Percentiles rank a stretch among this genome's conserved stretches.
These are phyloP conservation scores for Nemania sp. DNA, from an alignment of 2,329 filamentous ascomycete species.

Conservation along the genomic window DNA sequence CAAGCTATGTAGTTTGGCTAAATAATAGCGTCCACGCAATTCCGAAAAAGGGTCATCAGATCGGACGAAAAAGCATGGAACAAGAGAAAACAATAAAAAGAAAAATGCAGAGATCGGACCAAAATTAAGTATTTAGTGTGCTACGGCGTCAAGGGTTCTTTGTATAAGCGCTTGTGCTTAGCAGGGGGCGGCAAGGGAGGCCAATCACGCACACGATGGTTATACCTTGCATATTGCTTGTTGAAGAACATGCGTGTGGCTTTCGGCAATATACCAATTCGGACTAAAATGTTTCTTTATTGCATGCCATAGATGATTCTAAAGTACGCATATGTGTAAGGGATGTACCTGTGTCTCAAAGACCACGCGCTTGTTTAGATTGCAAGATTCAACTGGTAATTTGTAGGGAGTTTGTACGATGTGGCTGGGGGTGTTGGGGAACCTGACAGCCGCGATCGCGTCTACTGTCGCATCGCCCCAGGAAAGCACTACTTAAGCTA, in stretches of 20 bases:
- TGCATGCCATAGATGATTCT: too few species aligned
- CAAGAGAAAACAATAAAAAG: conserved; percentile 1
- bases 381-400: too few species aligned
- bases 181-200: conserved; percentile 19
- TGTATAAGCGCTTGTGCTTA: conserved; percentile 21
- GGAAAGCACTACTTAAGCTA: too few species aligned
- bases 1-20: too few species aligned
- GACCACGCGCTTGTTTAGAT: conserved; percentile 3
- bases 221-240: neutral
- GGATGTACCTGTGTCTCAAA: conserved; percentile 10
- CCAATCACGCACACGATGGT: conserved; percentile 11
- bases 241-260: conserved; percentile 4
- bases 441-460: too few species aligned
- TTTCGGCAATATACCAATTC: conserved; percentile 12
- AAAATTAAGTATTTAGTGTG: too few species aligned
- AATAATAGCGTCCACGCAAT: too few species aligned
- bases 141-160: conserved; percentile 13
- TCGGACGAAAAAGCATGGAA: too few species aligned
- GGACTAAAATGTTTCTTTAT: conserved; percentile 19
- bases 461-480: too few species aligned
- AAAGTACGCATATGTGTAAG: conserved; percentile 6
- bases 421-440: too few species aligned
- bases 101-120: neutral
- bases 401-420: too few species aligned
- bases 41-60: too few species aligned